A percentile compares a stretch with the other conserved stretches of the same genome.
Evolutionary conservation across 257 asterid species (phyloP).

Genomic region (Nicotiana knightiana): DNA sequence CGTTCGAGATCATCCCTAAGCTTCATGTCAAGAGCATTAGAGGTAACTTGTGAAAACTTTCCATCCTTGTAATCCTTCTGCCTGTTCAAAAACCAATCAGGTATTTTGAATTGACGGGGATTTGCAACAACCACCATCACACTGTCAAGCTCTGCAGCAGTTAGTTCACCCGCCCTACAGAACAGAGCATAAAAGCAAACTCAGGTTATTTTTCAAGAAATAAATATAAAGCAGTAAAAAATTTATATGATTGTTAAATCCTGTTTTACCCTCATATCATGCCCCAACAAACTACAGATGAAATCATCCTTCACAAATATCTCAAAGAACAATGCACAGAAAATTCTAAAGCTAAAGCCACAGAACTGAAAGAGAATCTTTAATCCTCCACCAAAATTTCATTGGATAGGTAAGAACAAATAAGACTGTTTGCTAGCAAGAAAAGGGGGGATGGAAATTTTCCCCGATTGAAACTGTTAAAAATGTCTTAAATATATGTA

Average conservation of each 20-base stretch:
- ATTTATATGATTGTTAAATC: not conserved
- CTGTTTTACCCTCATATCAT: not conserved
- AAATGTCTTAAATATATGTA: not conserved
- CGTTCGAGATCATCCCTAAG: conserved; percentile 10
- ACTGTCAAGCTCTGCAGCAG: conserved; percentile 13
- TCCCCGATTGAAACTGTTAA: not conserved
- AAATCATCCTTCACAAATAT: not conserved
- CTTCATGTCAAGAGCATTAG: conserved; percentile 12
- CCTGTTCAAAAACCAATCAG: conserved; percentile 12
- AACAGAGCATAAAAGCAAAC: not conserved
- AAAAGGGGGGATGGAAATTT: not conserved
- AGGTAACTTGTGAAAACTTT: conserved; percentile 7
- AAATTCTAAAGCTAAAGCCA: not conserved
- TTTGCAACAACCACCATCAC: conserved; percentile 12
- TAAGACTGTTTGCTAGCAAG: not conserved
- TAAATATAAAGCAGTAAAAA: not conserved
- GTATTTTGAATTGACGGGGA: conserved; percentile 12
- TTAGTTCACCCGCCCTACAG: conserved; percentile 11
- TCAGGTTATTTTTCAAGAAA: not conserved
- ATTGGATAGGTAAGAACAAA: not conserved
- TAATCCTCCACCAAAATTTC: not conserved
- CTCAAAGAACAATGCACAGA: not conserved
- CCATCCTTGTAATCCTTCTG: conserved; percentile 14
- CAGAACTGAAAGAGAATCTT: not conserved
- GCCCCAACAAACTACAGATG: not conserved